These are phyloP conservation scores for Botrytis fabae DNA, from an alignment of 2,329 filamentous ascomycete species.

Conservation along the genomic window DNA sequence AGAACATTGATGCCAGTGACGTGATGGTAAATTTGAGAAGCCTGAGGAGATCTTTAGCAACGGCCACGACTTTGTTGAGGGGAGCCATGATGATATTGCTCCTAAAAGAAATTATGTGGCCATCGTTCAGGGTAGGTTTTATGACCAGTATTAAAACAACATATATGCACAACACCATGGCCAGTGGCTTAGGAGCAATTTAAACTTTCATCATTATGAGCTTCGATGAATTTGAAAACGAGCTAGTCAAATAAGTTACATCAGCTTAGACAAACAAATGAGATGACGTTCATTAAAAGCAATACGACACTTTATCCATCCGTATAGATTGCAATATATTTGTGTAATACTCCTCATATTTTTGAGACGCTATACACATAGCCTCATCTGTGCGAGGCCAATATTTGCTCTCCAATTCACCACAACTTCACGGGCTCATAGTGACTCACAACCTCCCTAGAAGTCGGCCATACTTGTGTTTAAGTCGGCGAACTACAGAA, in stretches of 20 bases:
- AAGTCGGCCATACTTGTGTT: neutral
- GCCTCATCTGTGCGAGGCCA: neutral
- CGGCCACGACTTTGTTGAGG: too few species aligned
- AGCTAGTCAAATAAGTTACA: neutral
- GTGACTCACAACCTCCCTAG: too few species aligned
- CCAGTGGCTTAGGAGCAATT: too few species aligned
- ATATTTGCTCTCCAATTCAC: neutral
- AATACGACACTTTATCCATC: neutral
- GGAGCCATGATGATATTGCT: too few species aligned
- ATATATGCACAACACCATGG: too few species aligned
- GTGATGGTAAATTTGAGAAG: too few species aligned
- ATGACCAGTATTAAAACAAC: too few species aligned
- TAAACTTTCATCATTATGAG: too few species aligned
- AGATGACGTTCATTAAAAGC: neutral
- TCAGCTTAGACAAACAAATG: neutral
- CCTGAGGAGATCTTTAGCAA: too few species aligned
- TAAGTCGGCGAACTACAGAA: neutral
- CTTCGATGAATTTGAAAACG: too few species aligned
- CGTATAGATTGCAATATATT: neutral
- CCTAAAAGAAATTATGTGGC: too few species aligned
- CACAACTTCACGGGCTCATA: neutral
- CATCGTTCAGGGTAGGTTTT: too few species aligned
- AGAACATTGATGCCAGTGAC: neutral
- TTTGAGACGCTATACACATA: neutral
- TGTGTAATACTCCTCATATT: neutral